These are phyloP conservation scores for Epichloe hybrida DNA, from an alignment of 2,329 filamentous ascomycete species.

Conservation along the genomic window DNA sequence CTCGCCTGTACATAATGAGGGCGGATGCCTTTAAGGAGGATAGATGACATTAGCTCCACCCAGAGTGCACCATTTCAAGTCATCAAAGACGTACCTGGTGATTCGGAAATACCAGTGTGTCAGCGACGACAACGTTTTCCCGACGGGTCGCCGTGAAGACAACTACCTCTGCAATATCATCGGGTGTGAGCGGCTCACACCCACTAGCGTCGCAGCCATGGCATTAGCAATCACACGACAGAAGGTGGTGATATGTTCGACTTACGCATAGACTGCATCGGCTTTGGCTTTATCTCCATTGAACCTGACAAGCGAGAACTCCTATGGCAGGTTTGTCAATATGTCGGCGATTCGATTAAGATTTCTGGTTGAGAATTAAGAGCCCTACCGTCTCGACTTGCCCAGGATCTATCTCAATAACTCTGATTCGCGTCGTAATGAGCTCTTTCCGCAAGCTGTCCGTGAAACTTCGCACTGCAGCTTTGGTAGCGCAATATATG, in stretches of 20 bases:
- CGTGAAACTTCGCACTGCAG: conserved; percentile 73
- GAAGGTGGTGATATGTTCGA: conserved; percentile 6
- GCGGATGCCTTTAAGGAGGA: conserved; percentile 16
- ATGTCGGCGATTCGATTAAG: conserved; percentile 3
- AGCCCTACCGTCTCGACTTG: conserved; percentile 68
- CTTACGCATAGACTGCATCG: conserved; percentile 74
- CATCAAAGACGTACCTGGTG: conserved; percentile 52
- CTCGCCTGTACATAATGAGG: conserved; percentile 18
- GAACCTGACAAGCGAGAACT: conserved; percentile 82
- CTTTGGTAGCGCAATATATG: conserved; percentile 91
- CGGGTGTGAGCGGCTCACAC: conserved; percentile 70
- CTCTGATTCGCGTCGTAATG: conserved; percentile 62
- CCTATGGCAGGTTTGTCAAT: conserved; percentile 25
- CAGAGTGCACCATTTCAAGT: not conserved
- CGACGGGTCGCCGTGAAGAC: conserved; percentile 73
- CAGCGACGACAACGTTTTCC: conserved; percentile 84
- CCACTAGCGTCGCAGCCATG: conserved; percentile 32
- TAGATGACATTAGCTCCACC: not conserved
- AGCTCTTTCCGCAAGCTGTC: conserved; percentile 73
- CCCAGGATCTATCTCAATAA: conserved; percentile 83
- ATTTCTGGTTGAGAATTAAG: not conserved
- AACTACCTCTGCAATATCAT: conserved; percentile 82
- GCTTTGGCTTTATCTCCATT: conserved; percentile 82
- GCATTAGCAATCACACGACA: not conserved
- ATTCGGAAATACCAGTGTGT: conserved; percentile 75